Percentiles rank a stretch among this genome's conserved stretches.
phyloP scores from a whole-genome alignment of 352 stramenopile species.

The Pythium brassicae region DNA sequence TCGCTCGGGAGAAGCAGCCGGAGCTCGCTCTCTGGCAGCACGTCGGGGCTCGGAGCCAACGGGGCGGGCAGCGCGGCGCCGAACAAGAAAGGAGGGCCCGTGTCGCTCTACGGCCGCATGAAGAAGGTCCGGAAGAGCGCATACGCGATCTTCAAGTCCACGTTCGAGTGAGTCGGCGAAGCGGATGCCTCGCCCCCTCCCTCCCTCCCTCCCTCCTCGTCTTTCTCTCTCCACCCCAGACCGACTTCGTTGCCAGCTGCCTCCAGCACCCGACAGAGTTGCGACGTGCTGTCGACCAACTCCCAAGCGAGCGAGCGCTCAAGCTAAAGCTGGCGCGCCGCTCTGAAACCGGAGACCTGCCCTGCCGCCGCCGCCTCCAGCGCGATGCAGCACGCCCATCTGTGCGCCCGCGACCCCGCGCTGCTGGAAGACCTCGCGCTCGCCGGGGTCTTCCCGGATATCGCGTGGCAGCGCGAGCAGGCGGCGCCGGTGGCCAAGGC shows the following conservation, averaged over 20 bases:
- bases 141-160: constrained; percentile 79
- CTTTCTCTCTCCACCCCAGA: too few relatives aligned
- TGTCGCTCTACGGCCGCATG: constrained; percentile 76
- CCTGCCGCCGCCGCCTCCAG: neutral
- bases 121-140: constrained; percentile 80
- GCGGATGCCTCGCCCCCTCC: neutral
- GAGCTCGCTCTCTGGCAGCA: constrained; percentile 21
- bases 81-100: constrained; percentile 22
- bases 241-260: too few relatives aligned
- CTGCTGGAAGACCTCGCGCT: constrained; percentile 40
- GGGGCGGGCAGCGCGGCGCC: constrained; percentile 15
- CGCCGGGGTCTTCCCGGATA: constrained; percentile 19
- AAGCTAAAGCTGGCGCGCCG: too few relatives aligned
- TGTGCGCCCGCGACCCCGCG: constrained; percentile 8
- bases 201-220: too few relatives aligned
- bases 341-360: neutral
- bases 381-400: constrained; percentile 1
- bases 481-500: neutral
- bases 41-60: constrained; percentile 13
- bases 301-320: too few relatives aligned
- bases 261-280: too few relatives aligned
- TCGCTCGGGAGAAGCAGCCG: constrained; percentile 17
- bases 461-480: constrained; percentile 6
- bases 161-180: constrained; percentile 53
- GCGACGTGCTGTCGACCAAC: too few relatives aligned